phyloP scores from a whole-genome alignment of 2,329 filamentous ascomycete species.

The Claviceps pusilla region DNA sequence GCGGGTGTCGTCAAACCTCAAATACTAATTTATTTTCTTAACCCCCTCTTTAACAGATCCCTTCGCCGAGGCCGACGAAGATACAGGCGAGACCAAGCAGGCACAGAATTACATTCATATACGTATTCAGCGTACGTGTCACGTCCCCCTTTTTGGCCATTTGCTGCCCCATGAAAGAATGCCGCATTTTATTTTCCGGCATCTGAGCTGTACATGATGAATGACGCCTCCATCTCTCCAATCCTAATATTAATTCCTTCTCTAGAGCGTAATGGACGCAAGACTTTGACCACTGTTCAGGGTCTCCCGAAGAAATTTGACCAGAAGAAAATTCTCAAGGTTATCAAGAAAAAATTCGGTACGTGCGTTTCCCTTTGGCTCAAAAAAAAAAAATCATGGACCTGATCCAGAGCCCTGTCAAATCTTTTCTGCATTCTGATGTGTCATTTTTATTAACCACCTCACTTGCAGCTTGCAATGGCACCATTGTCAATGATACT shows the following conservation, averaged over 20 bases:
- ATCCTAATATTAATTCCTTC: constrained; percentile 24
- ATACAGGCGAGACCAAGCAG: constrained; percentile 88
- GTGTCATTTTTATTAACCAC: constrained; percentile 3
- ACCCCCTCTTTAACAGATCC: constrained; percentile 52
- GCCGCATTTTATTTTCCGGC: background rate
- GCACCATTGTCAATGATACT: constrained; percentile 88
- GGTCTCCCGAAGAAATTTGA: constrained; percentile 98
- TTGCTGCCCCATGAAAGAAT: background rate
- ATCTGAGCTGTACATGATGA: background rate
- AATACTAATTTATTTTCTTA: background rate
- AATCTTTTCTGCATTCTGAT: background rate
- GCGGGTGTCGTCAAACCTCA: constrained; percentile 12
- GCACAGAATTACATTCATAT: constrained; percentile 98
- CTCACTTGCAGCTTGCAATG: constrained; percentile 72
- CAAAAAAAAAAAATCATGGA: background rate
- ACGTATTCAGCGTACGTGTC: constrained; percentile 81
- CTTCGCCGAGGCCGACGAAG: constrained; percentile 99
- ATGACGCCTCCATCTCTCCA: background rate
- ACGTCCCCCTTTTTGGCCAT: background rate
- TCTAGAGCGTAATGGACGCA: constrained; percentile 98
- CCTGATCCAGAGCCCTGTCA: background rate
- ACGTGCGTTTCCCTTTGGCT: constrained; percentile 19
- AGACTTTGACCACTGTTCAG: constrained; percentile 99
- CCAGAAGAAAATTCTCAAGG: constrained; percentile 99
- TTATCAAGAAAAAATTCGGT: constrained; percentile 99